Evolutionary conservation across 2,329 filamentous ascomycete genomes (phyloP).

Genomic region (Chrysoporthe austroafricana): DNA sequence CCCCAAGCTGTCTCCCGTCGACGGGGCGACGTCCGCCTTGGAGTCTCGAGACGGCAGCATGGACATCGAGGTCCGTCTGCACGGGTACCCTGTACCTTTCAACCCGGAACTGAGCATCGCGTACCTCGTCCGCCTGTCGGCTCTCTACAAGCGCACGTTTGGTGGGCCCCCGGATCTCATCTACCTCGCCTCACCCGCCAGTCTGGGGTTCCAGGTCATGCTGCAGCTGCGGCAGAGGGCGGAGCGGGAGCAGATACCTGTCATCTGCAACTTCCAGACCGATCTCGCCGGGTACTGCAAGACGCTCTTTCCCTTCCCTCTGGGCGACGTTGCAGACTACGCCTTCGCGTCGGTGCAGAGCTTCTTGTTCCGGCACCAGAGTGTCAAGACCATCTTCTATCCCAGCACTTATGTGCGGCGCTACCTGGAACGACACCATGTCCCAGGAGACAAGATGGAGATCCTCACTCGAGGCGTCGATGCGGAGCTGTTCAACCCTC

Average conservation of each 20-base stretch:
- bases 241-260: constrained; percentile 56
- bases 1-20: constrained; percentile 28
- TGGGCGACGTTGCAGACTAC: constrained; percentile 64
- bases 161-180: constrained; percentile 64
- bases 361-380: constrained; percentile 65
- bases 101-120: constrained; percentile 73
- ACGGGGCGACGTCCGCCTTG: not conserved
- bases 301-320: constrained; percentile 67
- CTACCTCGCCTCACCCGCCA: constrained; percentile 71
- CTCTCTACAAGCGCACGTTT: constrained; percentile 64
- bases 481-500: constrained; percentile 63
- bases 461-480: constrained; percentile 68
- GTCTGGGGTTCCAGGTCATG: constrained; percentile 71
- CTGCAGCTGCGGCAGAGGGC: constrained; percentile 68
- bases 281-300: constrained; percentile 71
- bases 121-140: constrained; percentile 68
- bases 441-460: constrained; percentile 60
- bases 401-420: constrained; percentile 65
- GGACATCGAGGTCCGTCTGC: constrained; percentile 59
- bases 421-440: constrained; percentile 62
- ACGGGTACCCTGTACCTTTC: constrained; percentile 70
- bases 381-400: constrained; percentile 70
- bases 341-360: constrained; percentile 67
- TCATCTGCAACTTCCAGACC: constrained; percentile 74
- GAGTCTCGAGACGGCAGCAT: not conserved